phyloP scores from a whole-genome alignment of 345 rosid genomes.

The Litchi chinensis region DNA sequence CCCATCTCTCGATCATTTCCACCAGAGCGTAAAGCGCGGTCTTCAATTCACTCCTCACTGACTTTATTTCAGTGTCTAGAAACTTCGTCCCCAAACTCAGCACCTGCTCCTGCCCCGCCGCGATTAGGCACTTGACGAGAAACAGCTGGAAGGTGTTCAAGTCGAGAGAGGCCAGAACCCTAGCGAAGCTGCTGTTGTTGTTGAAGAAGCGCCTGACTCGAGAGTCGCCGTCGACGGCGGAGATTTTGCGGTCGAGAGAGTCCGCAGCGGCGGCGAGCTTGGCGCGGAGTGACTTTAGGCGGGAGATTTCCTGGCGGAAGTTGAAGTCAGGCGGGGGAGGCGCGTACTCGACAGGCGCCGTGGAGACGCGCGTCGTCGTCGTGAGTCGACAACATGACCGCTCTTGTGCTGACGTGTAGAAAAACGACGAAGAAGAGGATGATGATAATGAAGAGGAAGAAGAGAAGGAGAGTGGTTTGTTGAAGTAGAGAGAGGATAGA shows the following conservation, averaged over 20 bases:
- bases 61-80: slow-evolving; percentile 36
- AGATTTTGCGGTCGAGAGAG: slow-evolving; percentile 39
- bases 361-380: slow-evolving; percentile 48
- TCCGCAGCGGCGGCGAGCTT: slow-evolving; percentile 43
- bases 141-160: slow-evolving; percentile 54
- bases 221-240: slow-evolving; percentile 49
- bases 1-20: slow-evolving; percentile 81
- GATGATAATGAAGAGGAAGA: slow-evolving; percentile 33
- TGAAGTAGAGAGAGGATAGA: slow-evolving; percentile 25
- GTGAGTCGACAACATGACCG: slow-evolving; percentile 28
- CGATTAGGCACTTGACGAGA: slow-evolving; percentile 73
- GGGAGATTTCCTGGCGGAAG: slow-evolving; percentile 64
- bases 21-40: slow-evolving; percentile 65
- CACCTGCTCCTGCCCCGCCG: slow-evolving; percentile 85
- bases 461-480: slow-evolving; percentile 29
- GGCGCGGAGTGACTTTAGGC: slow-evolving; percentile 59
- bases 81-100: slow-evolving; percentile 41
- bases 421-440: slow-evolving; percentile 8
- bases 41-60: slow-evolving; percentile 55
- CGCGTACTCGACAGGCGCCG: slow-evolving; percentile 65
- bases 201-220: slow-evolving; percentile 55
- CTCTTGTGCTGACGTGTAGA: slow-evolving; percentile 1
- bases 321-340: slow-evolving; percentile 71
- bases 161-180: slow-evolving; percentile 39
- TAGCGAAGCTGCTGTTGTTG: slow-evolving; percentile 29